phyloP scores from a whole-genome alignment of 176 grass and related monocot genomes.

The Aegilops tauschii region DNA sequence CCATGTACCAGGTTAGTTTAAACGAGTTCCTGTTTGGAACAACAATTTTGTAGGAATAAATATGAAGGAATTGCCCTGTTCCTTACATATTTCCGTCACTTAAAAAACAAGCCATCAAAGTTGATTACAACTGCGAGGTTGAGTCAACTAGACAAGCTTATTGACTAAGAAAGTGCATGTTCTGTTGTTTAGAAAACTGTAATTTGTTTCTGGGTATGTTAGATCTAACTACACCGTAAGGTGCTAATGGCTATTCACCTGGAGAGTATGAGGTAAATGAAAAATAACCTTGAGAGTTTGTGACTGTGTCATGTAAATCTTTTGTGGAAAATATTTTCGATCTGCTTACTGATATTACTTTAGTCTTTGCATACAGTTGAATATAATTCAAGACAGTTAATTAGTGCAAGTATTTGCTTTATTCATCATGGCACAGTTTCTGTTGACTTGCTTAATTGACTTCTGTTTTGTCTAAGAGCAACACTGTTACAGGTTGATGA shows the following conservation, averaged over 20 bases:
- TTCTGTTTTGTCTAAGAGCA: conserved; percentile 19
- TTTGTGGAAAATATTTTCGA: too few species aligned
- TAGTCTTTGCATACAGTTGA: background rate
- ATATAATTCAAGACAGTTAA: background rate
- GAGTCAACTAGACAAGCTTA: background rate
- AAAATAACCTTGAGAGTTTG: background rate
- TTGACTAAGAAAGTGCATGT: background rate
- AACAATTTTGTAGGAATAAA: background rate
- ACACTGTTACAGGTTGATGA: conserved; percentile 55
- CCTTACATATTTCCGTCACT: background rate
- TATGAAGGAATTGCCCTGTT: background rate
- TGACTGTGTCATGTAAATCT: background rate
- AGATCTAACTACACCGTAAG: background rate
- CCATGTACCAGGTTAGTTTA: conserved; percentile 3
- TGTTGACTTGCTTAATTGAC: background rate
- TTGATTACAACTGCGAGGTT: conserved; percentile 7
- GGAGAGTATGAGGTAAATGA: background rate
- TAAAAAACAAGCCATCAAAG: background rate
- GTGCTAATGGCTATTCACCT: background rate
- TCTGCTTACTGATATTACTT: background rate
- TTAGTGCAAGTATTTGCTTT: conserved; percentile 12
- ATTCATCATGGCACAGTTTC: background rate
- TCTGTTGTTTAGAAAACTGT: background rate
- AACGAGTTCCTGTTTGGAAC: conserved; percentile 7
- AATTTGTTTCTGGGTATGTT: background rate